phyloP scores from a whole-genome alignment of 768 basidiomycete species.

The Solioccasus polychromus region DNA sequence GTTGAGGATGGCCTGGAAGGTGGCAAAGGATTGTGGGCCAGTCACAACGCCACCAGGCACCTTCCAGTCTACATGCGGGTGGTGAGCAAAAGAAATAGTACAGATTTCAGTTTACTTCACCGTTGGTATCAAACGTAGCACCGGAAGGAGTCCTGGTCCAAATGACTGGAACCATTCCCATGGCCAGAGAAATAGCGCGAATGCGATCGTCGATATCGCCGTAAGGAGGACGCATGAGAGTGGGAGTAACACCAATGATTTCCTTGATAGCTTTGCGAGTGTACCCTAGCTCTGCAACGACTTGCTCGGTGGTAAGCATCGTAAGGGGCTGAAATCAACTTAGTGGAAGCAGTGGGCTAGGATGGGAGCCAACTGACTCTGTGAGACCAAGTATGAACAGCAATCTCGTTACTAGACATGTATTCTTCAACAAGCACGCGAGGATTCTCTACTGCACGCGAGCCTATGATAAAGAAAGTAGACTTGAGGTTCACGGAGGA shows the following conservation, averaged over 20 bases:
- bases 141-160: slow-evolving; percentile 70
- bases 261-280: slow-evolving; percentile 80
- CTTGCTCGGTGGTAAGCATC: slow-evolving; percentile 69
- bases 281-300: slow-evolving; percentile 94
- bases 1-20: slow-evolving; percentile 71
- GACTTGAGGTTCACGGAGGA: slow-evolving; percentile 58
- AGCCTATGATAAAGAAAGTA: slow-evolving; percentile 92
- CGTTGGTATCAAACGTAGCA: slow-evolving; percentile 69
- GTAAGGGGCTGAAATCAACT: slow-evolving; percentile 51
- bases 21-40: slow-evolving; percentile 61
- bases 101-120: slow-evolving; percentile 31
- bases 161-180: slow-evolving; percentile 89
- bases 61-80: slow-evolving; percentile 66
- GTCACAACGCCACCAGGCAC: slow-evolving; percentile 74
- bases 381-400: slow-evolving; percentile 92
- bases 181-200: slow-evolving; percentile 82
- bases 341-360: slow-evolving; percentile 10
- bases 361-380: slow-evolving; percentile 36
- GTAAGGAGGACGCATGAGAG: slow-evolving; percentile 76
- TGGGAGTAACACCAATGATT: slow-evolving; percentile 74
- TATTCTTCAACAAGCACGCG: slow-evolving; percentile 74
- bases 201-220: slow-evolving; percentile 94
- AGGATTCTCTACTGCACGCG: slow-evolving; percentile 79
- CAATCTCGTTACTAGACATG: slow-evolving; percentile 76
- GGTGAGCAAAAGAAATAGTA: slow-evolving; percentile 6